Percentiles rank a stretch among this genome's conserved stretches.
Evolutionary conservation across 495 filamentous ascomycete genomes (phyloP).

Genomic region (Saxophila tyrrhenica): DNA sequence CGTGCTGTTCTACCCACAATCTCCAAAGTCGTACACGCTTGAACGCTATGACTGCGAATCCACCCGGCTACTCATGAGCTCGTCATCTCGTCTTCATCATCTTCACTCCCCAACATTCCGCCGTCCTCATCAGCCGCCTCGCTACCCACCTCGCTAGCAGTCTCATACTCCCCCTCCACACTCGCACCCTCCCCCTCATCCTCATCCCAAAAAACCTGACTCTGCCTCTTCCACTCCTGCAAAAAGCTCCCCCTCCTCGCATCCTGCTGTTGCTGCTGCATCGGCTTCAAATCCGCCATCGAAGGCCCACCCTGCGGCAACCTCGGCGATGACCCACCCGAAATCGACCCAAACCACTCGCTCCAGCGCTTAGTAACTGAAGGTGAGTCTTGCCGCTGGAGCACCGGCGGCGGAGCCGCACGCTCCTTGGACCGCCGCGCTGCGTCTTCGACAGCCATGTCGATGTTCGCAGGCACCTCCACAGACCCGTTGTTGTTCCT

Average conservation of each 20-base stretch:
- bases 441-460: background rate
- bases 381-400: constrained; percentile 17
- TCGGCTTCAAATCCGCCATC: background rate
- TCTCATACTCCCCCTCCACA: constrained; percentile 18
- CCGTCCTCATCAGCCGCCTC: background rate
- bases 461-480: background rate
- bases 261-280: background rate
- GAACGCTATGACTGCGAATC: background rate
- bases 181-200: constrained; percentile 32
- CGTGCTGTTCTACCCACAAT: background rate
- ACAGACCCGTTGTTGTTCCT: constrained; percentile 3
- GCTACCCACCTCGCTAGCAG: constrained; percentile 6
- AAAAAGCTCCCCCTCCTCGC: constrained; percentile 37
- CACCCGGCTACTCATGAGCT: background rate
- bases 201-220: constrained; percentile 52
- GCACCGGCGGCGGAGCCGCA: background rate
- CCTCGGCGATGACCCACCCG: background rate
- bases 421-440: background rate
- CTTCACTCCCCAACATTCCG: background rate
- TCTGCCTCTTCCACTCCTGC: constrained; percentile 49
- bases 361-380: constrained; percentile 20
- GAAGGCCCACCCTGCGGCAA: constrained; percentile 1
- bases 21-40: background rate
- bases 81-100: background rate
- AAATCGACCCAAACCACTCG: constrained; percentile 19